phyloP scores from a whole-genome alignment of 305 asterid genomes.

The Fraxinus dipetala region DNA sequence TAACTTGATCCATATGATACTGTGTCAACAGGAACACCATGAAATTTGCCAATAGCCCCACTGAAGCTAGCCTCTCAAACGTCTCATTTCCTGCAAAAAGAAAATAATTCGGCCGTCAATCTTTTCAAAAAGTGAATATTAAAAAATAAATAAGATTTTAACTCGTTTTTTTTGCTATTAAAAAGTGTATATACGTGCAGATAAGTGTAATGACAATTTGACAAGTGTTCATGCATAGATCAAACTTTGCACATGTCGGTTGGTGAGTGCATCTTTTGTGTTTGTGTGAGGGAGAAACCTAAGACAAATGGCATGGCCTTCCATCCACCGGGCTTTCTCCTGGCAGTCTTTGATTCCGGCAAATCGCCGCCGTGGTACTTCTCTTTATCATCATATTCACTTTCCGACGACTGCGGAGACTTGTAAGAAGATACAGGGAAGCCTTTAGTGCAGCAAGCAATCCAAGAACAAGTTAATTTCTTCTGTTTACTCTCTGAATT shows the following conservation, averaged over 20 bases:
- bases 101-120: not conserved
- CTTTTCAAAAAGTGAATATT: not conserved
- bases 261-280: not conserved
- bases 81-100: constrained; percentile 62
- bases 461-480: constrained; percentile 20
- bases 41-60: constrained; percentile 66
- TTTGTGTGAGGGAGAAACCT: constrained; percentile 34
- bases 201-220: not conserved
- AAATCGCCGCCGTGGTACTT: constrained; percentile 7
- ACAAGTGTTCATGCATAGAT: not conserved
- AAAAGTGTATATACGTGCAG: not conserved
- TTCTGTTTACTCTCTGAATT: constrained; percentile 5
- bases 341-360: constrained; percentile 12
- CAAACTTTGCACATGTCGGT: not conserved
- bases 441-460: constrained; percentile 31
- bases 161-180: not conserved
- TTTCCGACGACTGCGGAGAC: constrained; percentile 29
- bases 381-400: constrained; percentile 27
- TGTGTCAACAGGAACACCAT: constrained; percentile 53
- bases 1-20: constrained; percentile 75
- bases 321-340: constrained; percentile 68
- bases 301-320: constrained; percentile 65
- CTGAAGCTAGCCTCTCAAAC: constrained; percentile 65
- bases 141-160: not conserved
- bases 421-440: constrained; percentile 29